Conservation (phyloP, 1,284 basidiomycete genomes). For the Rhodotorula sp. region DNA sequence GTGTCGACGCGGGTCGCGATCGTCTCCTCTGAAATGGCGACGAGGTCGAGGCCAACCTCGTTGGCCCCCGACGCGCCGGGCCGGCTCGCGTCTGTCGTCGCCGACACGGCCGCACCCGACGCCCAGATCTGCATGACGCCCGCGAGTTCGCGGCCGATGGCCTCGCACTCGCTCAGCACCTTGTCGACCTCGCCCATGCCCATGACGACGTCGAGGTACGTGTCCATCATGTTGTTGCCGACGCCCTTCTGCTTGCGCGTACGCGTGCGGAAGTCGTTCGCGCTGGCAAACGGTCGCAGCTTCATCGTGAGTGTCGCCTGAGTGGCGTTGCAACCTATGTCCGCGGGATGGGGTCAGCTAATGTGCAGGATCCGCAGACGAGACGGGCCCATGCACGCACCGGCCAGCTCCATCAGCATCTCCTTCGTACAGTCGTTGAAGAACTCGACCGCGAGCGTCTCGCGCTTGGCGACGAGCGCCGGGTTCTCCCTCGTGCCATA, state of each 20-base stretch:
- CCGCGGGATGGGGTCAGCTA: not conserved
- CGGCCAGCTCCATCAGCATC: constrained; percentile 83
- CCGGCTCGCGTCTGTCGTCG: constrained; percentile 13
- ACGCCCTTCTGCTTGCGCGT: constrained; percentile 89
- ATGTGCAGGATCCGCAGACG: not conserved
- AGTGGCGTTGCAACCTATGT: constrained; percentile 72
- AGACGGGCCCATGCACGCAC: constrained; percentile 56
- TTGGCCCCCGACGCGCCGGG: constrained; percentile 28
- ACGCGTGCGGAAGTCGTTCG: constrained; percentile 76
- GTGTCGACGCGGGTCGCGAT: constrained; percentile 35
- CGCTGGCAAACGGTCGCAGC: constrained; percentile 75
- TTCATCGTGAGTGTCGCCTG: constrained; percentile 80
- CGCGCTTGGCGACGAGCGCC: constrained; percentile 43
- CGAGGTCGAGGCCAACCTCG: constrained; percentile 44
- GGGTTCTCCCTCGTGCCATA: constrained; percentile 37
- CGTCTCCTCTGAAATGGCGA: constrained; percentile 56
- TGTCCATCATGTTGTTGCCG: constrained; percentile 84
- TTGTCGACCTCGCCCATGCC: constrained; percentile 89
- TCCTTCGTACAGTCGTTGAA: constrained; percentile 77
- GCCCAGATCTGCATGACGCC: constrained; percentile 79
- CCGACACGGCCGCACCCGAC: constrained; percentile 48
- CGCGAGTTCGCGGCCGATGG: constrained; percentile 65
- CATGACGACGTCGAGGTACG: constrained; percentile 81
- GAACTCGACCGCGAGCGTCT: constrained; percentile 69
- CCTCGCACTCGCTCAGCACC: constrained; percentile 84